A percentile compares a stretch with the other conserved stretches of the same genome.
phyloP scores from a whole-genome alignment of 768 basidiomycete species.

The Chalciporus chontae region DNA sequence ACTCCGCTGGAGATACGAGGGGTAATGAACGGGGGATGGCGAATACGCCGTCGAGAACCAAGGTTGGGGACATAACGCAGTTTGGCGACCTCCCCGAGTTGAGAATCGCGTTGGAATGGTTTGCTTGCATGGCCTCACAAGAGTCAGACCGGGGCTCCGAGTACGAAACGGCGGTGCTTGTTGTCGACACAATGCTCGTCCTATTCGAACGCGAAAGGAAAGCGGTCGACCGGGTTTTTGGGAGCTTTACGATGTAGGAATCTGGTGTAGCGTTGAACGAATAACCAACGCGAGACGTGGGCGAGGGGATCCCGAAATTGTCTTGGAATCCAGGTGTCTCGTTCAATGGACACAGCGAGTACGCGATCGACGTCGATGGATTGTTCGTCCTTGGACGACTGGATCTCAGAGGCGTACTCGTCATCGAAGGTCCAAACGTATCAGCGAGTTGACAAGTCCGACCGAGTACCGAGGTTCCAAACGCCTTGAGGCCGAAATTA shows the following conservation, averaged over 20 bases:
- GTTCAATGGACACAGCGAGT: neutral
- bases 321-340: neutral
- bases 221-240: neutral
- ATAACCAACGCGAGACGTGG: conserved; percentile 5
- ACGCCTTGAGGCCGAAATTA: neutral
- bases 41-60: conserved; percentile 22
- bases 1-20: neutral
- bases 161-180: neutral
- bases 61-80: conserved; percentile 6
- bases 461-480: neutral
- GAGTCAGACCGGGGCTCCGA: neutral
- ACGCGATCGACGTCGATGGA: neutral
- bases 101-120: neutral
- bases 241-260: conserved; percentile 18
- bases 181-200: neutral
- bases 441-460: neutral
- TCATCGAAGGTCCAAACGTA: conserved; percentile 13
- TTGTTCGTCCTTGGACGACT: neutral
- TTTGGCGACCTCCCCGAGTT: neutral
- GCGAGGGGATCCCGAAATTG: neutral
- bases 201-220: conserved; percentile 1
- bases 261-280: conserved; percentile 1
- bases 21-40: conserved; percentile 5
- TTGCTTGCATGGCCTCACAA: neutral
- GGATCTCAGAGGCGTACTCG: conserved; percentile 15